A percentile compares a stretch with the other conserved stretches of the same genome.
phyloP scores from a whole-genome alignment of 192 early-diverging fungal genomes.

The Coemansia sp. region DNA sequence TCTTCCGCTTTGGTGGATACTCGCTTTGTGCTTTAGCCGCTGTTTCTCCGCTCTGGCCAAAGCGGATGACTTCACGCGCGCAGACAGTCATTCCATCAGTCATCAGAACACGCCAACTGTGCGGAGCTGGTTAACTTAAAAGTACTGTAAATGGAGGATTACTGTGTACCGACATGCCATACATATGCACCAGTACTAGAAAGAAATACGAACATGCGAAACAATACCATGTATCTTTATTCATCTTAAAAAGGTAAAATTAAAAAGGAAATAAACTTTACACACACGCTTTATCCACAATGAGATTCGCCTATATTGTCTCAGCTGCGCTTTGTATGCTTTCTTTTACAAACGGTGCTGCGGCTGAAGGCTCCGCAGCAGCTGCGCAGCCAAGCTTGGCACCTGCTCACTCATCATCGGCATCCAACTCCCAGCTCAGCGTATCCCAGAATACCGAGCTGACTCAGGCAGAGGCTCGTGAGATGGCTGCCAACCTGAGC shows the following conservation, averaged over 20 bases:
- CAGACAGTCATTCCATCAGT: too few relatives aligned
- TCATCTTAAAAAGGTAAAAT: too few relatives aligned
- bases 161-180: too few relatives aligned
- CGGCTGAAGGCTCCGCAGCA: background rate
- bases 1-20: background rate
- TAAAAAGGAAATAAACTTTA: too few relatives aligned
- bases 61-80: too few relatives aligned
- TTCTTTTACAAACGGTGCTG: background rate
- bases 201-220: too few relatives aligned
- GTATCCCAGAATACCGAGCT: slow-evolving; percentile 9
- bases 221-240: too few relatives aligned
- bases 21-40: background rate
- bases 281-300: background rate
- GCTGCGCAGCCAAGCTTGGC: background rate
- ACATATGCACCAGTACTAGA: too few relatives aligned
- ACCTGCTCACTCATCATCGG: background rate
- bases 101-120: too few relatives aligned
- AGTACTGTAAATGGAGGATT: too few relatives aligned
- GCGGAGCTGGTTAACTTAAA: too few relatives aligned
- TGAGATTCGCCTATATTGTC: background rate
- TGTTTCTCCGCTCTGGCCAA: background rate
- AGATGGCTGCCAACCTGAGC: slow-evolving; percentile 17
- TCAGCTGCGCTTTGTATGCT: background rate
- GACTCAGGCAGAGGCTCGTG: slow-evolving; percentile 22
- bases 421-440: background rate